phyloP scores from a whole-genome alignment of 2,329 filamentous ascomycete species.

The Falciphora oryzae region DNA sequence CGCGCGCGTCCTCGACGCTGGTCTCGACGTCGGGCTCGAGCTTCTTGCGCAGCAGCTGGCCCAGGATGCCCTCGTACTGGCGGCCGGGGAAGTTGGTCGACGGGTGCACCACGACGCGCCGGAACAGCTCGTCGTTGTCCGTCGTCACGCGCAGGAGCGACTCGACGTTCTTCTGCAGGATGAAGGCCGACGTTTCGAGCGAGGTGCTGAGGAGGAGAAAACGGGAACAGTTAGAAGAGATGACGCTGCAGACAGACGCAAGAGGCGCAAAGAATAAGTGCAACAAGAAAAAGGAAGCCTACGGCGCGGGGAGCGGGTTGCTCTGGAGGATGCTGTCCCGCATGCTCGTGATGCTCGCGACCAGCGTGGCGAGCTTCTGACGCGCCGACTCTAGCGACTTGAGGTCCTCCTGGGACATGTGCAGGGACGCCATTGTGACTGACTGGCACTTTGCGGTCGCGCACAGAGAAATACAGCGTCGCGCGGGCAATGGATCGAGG shows the following conservation, averaged over 20 bases:
- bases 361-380: slow-evolving; percentile 61
- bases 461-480: slow-evolving; percentile 1
- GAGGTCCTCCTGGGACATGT: slow-evolving; percentile 52
- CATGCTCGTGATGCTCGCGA: slow-evolving; percentile 61
- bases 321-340: slow-evolving; percentile 54
- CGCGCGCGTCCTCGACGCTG: slow-evolving; percentile 60
- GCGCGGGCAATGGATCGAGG: not conserved
- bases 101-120: slow-evolving; percentile 67
- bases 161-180: slow-evolving; percentile 65
- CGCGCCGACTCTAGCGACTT: slow-evolving; percentile 67
- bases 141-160: slow-evolving; percentile 60
- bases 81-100: slow-evolving; percentile 68
- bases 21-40: slow-evolving; percentile 72
- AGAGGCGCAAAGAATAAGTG: no score
- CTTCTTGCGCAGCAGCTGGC: slow-evolving; percentile 74
- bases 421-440: slow-evolving; percentile 36
- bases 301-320: slow-evolving; percentile 65
- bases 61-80: slow-evolving; percentile 59
- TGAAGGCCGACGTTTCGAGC: slow-evolving; percentile 64
- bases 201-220: slow-evolving; percentile 47
- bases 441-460: no score
- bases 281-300: slow-evolving; percentile 19
- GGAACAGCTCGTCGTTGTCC: slow-evolving; percentile 62
- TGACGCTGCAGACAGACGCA: no score
- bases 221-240: no score